Evolutionary conservation across 768 basidiomycete species (phyloP).

Genomic region (Tulasnella sp.): DNA sequence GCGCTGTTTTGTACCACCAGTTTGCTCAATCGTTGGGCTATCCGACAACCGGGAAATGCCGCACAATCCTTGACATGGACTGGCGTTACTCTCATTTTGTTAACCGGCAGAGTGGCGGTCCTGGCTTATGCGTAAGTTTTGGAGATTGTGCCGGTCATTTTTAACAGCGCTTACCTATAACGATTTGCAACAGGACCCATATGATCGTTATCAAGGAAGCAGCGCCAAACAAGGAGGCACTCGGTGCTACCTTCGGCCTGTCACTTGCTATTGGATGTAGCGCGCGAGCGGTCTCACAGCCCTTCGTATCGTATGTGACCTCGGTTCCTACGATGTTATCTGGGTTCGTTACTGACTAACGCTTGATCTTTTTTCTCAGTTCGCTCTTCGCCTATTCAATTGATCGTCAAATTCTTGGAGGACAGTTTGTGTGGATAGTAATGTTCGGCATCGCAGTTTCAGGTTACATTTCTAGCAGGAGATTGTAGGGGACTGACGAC

Average conservation of each 20-base stretch:
- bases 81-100: not conserved
- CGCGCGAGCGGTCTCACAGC: not conserved
- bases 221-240: not conserved
- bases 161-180: not conserved
- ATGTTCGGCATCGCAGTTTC: not conserved
- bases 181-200: not conserved
- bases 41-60: not conserved
- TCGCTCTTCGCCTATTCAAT: slow-evolving; percentile 13
- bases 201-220: not conserved
- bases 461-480: too few relatives aligned
- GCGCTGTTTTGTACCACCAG: not conserved
- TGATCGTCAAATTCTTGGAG: slow-evolving; percentile 7
- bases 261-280: not conserved
- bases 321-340: too few relatives aligned
- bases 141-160: not conserved
- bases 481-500: too few relatives aligned
- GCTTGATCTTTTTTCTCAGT: not conserved
- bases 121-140: slow-evolving; percentile 2
- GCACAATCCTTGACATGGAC: not conserved
- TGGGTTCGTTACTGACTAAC: not conserved
- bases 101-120: not conserved
- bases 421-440: slow-evolving; percentile 12
- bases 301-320: slow-evolving; percentile 1
- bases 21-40: not conserved
- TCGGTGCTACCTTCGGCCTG: slow-evolving; percentile 3